Evolutionary conservation across 2,329 filamentous ascomycete genomes (phyloP).

Genomic region (Penicillium glabrum): DNA sequence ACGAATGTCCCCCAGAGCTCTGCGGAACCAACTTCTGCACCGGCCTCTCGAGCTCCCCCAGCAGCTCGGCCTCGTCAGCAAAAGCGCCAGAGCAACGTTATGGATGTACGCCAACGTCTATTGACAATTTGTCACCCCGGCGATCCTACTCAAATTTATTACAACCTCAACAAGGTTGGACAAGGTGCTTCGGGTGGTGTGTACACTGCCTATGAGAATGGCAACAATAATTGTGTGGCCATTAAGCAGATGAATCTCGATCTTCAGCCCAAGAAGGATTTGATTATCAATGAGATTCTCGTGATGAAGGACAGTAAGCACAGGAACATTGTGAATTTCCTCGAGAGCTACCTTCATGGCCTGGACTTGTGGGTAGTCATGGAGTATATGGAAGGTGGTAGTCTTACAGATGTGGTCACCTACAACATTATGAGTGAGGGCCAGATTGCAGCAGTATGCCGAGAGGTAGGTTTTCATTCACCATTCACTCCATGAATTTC

Average conservation of each 20-base stretch:
- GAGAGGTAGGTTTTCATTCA: constrained; percentile 59
- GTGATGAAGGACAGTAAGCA: constrained; percentile 99
- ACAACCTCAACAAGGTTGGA: constrained; percentile 88
- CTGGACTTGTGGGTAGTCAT: constrained; percentile 98
- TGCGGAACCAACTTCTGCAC: constrained; percentile 24
- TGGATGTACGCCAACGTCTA: constrained; percentile 80
- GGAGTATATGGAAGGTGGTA: constrained; percentile 99
- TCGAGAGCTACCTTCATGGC: constrained; percentile 88
- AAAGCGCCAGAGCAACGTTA: constrained; percentile 72
- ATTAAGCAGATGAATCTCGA: constrained; percentile 99
- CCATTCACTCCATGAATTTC: not conserved
- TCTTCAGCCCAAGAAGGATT: constrained; percentile 96
- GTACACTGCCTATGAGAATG: constrained; percentile 83
- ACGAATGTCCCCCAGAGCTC: constrained; percentile 41
- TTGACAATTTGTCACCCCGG: constrained; percentile 87
- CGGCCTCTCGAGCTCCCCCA: constrained; percentile 49
- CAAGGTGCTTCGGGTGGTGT: constrained; percentile 97
- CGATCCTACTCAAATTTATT: constrained; percentile 85
- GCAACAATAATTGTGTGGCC: constrained; percentile 82
- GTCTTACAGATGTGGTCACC: constrained; percentile 95
- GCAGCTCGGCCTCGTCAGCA: constrained; percentile 72
- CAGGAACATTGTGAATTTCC: constrained; percentile 98
- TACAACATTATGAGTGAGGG: constrained; percentile 99
- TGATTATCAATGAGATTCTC: constrained; percentile 98
- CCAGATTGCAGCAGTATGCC: constrained; percentile 92